Conservation (phyloP, 179 eudicot species). For the Actinidia chinensis region DNA sequence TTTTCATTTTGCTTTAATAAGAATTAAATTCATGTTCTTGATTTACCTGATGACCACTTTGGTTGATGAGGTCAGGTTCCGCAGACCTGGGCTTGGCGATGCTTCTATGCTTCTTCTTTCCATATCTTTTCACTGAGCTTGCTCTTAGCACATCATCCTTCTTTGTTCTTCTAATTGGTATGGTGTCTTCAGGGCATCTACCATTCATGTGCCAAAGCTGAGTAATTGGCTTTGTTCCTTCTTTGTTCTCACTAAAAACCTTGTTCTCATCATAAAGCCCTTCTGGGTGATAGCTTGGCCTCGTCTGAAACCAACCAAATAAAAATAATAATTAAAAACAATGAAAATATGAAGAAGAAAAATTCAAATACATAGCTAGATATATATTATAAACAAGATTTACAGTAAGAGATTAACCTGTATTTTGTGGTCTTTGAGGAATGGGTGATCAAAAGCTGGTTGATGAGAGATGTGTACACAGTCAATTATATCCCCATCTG, state of each 20-base stretch:
- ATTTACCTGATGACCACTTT: slow-evolving; percentile 93
- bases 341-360: background rate
- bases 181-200: slow-evolving; percentile 68
- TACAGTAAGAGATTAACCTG: slow-evolving; percentile 48
- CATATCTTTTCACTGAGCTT: slow-evolving; percentile 80
- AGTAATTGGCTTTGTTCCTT: slow-evolving; percentile 34
- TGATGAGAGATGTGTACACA: slow-evolving; percentile 86
- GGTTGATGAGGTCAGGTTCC: slow-evolving; percentile 84
- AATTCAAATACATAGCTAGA: background rate
- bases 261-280: slow-evolving; percentile 71
- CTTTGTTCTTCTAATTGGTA: slow-evolving; percentile 91
- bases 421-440: slow-evolving; percentile 91
- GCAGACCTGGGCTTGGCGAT: slow-evolving; percentile 88
- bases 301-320: slow-evolving; percentile 42
- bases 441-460: slow-evolving; percentile 95
- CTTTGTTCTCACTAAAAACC: slow-evolving; percentile 28
- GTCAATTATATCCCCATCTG: slow-evolving; percentile 94
- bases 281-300: slow-evolving; percentile 92
- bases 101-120: slow-evolving; percentile 73
- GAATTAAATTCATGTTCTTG: background rate
- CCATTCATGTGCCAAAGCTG: slow-evolving; percentile 92
- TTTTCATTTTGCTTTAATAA: background rate
- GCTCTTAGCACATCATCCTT: slow-evolving; percentile 84
- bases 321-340: background rate
- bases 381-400: background rate